phyloP scores from a whole-genome alignment of 176 grass and related monocot genomes.

The Rhynchospora tenuis region DNA sequence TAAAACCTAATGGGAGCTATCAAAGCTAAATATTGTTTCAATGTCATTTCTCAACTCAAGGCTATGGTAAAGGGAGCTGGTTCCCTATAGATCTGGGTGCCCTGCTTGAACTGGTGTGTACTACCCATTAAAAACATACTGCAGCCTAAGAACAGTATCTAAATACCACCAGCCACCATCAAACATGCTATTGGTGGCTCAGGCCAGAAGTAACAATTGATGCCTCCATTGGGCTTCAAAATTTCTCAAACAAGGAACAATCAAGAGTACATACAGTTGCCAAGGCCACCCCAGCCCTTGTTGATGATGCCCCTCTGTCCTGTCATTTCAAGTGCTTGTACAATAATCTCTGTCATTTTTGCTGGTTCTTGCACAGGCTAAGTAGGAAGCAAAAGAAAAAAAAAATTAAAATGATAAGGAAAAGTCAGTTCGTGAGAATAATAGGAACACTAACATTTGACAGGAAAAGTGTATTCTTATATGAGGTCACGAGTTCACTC shows the following conservation, averaged over 20 bases:
- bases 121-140: not conserved
- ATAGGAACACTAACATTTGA: not conserved
- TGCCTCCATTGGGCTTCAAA: not conserved
- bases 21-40: not conserved
- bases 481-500: not conserved
- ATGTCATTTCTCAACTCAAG: not conserved
- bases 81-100: not conserved
- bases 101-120: not conserved
- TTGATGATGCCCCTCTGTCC: slow-evolving; percentile 43
- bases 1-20: not conserved
- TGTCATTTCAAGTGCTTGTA: slow-evolving; percentile 35
- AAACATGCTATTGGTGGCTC: not conserved
- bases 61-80: not conserved
- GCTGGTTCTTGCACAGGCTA: slow-evolving; percentile 41
- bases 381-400: slow-evolving; percentile 3
- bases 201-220: not conserved
- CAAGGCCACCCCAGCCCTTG: slow-evolving; percentile 40
- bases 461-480: not conserved
- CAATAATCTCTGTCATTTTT: slow-evolving; percentile 38
- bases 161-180: not conserved
- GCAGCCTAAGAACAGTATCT: not conserved
- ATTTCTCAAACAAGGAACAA: not conserved
- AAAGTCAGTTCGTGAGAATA: not conserved
- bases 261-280: slow-evolving; percentile 31
- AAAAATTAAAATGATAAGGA: not conserved